These are phyloP conservation scores for Podila epicladia DNA, from an alignment of 192 early-diverging fungal species.

Conservation along the genomic window DNA sequence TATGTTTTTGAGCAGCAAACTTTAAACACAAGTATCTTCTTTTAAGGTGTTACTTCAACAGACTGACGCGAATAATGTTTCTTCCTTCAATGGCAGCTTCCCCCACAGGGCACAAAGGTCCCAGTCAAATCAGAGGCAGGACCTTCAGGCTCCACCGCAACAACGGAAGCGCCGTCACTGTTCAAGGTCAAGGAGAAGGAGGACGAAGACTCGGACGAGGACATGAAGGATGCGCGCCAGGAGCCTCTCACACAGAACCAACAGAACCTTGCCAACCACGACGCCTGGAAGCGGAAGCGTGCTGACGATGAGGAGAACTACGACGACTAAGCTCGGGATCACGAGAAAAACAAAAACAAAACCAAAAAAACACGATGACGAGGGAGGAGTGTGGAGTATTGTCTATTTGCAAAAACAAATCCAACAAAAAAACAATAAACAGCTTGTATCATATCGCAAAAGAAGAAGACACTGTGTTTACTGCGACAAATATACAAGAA, in stretches of 20 bases:
- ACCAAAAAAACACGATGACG: neutral
- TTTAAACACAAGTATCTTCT: no score
- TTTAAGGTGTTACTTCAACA: neutral
- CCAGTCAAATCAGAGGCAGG: conserved; percentile 1
- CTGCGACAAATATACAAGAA: no score
- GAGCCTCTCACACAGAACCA: conserved; percentile 32
- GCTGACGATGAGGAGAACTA: conserved; percentile 39
- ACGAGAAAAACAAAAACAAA: no score
- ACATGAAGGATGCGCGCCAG: conserved; percentile 19
- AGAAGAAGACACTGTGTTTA: no score
- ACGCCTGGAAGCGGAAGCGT: conserved; percentile 48
- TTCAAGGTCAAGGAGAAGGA: conserved; percentile 33
- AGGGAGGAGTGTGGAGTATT: neutral
- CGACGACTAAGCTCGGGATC: conserved; percentile 10
- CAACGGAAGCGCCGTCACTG: conserved; percentile 25
- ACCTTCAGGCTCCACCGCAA: neutral
- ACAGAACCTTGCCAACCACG: conserved; percentile 45
- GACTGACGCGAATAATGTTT: neutral
- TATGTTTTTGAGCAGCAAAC: conserved; percentile 8
- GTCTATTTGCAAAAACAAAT: no score
- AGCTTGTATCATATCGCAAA: neutral
- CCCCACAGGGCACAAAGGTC: conserved; percentile 9
- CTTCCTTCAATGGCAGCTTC: conserved; percentile 7
- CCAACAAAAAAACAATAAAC: neutral
- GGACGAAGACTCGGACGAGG: conserved; percentile 29